phyloP scores from a whole-genome alignment of 202 grass and related monocot species.

The Bolboschoenoplectus hybrid region DNA sequence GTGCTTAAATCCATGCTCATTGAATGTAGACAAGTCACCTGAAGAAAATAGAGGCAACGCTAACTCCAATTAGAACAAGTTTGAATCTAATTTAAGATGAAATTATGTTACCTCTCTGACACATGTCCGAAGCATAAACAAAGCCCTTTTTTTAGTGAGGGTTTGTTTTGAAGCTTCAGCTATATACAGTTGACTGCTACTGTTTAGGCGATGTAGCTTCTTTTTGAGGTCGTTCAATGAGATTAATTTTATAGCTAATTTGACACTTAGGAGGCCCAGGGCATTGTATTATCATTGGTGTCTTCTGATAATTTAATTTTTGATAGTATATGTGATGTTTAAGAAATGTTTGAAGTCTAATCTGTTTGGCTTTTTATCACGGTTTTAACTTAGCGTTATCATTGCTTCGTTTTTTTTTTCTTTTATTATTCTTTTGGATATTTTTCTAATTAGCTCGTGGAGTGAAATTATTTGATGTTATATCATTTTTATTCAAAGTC shows the following conservation, averaged over 20 bases:
- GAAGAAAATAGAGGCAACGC: slow-evolving; percentile 21
- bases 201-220: slow-evolving; percentile 27
- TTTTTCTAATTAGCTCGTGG: background rate
- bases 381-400: background rate
- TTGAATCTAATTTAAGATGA: slow-evolving; percentile 33
- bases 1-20: slow-evolving; percentile 48
- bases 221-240: slow-evolving; percentile 32
- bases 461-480: background rate
- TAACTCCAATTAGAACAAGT: slow-evolving; percentile 36
- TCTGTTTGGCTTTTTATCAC: background rate
- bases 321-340: slow-evolving; percentile 30
- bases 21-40: slow-evolving; percentile 8
- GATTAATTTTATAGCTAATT: slow-evolving; percentile 35
- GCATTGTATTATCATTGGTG: slow-evolving; percentile 19
- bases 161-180: slow-evolving; percentile 16
- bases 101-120: slow-evolving; percentile 32
- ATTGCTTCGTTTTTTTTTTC: background rate
- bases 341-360: slow-evolving; percentile 4
- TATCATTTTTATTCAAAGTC: background rate
- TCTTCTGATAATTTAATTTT: slow-evolving; percentile 28
- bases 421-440: background rate
- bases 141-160: slow-evolving; percentile 26
- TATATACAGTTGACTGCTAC: slow-evolving; percentile 31
- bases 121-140: slow-evolving; percentile 6
- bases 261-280: slow-evolving; percentile 28